Percentiles rank a stretch among this genome's conserved stretches.
These are phyloP conservation scores for Ogataea neopini DNA, from an alignment of 805 yeast genomes.

Conservation along the genomic window DNA sequence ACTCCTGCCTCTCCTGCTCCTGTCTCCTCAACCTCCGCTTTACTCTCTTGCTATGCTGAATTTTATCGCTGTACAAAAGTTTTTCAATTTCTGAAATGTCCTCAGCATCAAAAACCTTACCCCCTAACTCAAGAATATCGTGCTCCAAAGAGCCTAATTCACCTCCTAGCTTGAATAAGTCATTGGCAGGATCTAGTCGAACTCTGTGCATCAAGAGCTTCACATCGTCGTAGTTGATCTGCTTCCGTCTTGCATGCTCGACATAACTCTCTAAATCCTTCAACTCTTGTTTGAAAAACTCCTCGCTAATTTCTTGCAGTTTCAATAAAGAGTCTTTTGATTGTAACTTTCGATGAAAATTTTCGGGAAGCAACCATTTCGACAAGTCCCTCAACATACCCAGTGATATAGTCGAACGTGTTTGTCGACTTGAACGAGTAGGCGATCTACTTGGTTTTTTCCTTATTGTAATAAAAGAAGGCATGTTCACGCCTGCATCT, in stretches of 20 bases:
- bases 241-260: constrained; percentile 32
- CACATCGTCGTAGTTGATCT: constrained; percentile 37
- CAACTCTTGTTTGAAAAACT: constrained; percentile 38
- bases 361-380: constrained; percentile 21
- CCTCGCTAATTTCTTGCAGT: constrained; percentile 37
- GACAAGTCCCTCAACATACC: constrained; percentile 18
- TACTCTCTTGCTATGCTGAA: constrained; percentile 13
- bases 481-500: constrained; percentile 4
- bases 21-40: constrained; percentile 9
- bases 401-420: constrained; percentile 12
- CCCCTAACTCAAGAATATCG: constrained; percentile 18
- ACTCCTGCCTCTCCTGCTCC: constrained; percentile 10
- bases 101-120: constrained; percentile 25
- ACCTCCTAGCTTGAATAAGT: constrained; percentile 14
- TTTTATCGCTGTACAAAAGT: constrained; percentile 24
- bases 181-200: constrained; percentile 20
- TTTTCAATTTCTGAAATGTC: constrained; percentile 30
- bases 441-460: constrained; percentile 9
- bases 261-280: constrained; percentile 38
- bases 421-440: neutral
- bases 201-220: constrained; percentile 36
- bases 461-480: constrained; percentile 22
- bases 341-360: constrained; percentile 17
- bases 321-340: constrained; percentile 26
- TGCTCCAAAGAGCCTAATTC: constrained; percentile 13